Conservation (phyloP, 495 filamentous ascomycete species). For the Penicillium herquei region DNA sequence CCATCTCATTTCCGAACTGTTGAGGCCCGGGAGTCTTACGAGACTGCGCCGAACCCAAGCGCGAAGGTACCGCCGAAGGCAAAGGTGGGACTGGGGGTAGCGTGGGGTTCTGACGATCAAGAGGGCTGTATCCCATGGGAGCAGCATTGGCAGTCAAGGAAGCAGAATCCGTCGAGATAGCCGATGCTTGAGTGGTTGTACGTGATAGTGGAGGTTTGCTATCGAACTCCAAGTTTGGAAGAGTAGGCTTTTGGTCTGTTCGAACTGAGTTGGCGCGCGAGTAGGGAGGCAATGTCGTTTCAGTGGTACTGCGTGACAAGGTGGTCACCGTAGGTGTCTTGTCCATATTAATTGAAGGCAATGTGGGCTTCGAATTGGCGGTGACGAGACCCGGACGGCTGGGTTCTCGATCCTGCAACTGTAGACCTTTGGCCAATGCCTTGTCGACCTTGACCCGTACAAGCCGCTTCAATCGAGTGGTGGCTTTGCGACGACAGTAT, state of each 20-base stretch:
- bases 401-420: constrained; percentile 57
- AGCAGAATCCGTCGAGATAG: constrained; percentile 21
- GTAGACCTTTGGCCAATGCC: constrained; percentile 73
- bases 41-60: constrained; percentile 10
- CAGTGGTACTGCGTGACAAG: constrained; percentile 64
- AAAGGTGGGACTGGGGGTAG: constrained; percentile 25
- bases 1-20: constrained; percentile 7
- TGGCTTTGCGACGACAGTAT: constrained; percentile 89
- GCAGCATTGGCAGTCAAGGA: constrained; percentile 22
- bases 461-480: constrained; percentile 74
- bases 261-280: constrained; percentile 17
- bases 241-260: constrained; percentile 15
- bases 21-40: constrained; percentile 11
- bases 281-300: constrained; percentile 58
- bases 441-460: constrained; percentile 80
- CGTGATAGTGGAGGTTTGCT: constrained; percentile 21
- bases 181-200: constrained; percentile 24
- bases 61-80: constrained; percentile 11
- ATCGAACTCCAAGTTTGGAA: constrained; percentile 26
- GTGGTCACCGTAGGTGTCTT: constrained; percentile 58
- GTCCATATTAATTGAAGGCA: constrained; percentile 61
- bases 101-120: constrained; percentile 16
- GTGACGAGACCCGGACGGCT: constrained; percentile 51
- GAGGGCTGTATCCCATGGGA: constrained; percentile 24
- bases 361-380: constrained; percentile 58